These are phyloP conservation scores for Leucocoprinus birnbaumii DNA, from an alignment of 768 basidiomycete species.

Conservation along the genomic window DNA sequence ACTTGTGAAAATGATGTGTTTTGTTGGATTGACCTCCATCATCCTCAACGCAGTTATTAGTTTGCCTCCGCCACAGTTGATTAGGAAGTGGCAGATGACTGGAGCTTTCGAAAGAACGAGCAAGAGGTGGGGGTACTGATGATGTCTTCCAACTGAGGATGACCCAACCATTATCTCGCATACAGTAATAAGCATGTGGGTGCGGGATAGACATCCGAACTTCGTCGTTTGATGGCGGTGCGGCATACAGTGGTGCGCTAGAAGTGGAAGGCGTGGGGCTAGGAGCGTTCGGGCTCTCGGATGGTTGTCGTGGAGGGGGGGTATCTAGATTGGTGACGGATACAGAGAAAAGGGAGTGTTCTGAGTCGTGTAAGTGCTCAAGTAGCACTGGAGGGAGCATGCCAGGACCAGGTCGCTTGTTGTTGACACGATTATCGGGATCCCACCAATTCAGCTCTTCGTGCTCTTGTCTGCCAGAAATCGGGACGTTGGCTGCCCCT, in stretches of 20 bases:
- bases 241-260: constrained; percentile 12
- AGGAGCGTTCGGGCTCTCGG: constrained; percentile 10
- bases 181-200: constrained; percentile 80
- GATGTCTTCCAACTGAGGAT: constrained; percentile 70
- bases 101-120: constrained; percentile 45
- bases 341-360: constrained; percentile 70
- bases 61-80: constrained; percentile 44
- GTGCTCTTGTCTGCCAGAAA: constrained; percentile 55
- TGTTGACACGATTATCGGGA: constrained; percentile 36
- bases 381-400: constrained; percentile 67
- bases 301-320: constrained; percentile 13
- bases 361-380: constrained; percentile 65
- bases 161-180: constrained; percentile 81
- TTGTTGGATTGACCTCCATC: constrained; percentile 47
- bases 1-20: constrained; percentile 83
- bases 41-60: constrained; percentile 49
- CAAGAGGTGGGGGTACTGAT: constrained; percentile 56
- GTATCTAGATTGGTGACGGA: constrained; percentile 30
- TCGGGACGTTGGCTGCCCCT: constrained; percentile 32
- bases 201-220: constrained; percentile 72
- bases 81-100: constrained; percentile 50
- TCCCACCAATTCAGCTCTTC: constrained; percentile 79
- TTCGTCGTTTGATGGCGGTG: constrained; percentile 52
- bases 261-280: constrained; percentile 23
- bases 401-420: constrained; percentile 65